These are phyloP conservation scores for Anacardium occidentale DNA, from an alignment of 345 rosid species.

Conservation along the genomic window DNA sequence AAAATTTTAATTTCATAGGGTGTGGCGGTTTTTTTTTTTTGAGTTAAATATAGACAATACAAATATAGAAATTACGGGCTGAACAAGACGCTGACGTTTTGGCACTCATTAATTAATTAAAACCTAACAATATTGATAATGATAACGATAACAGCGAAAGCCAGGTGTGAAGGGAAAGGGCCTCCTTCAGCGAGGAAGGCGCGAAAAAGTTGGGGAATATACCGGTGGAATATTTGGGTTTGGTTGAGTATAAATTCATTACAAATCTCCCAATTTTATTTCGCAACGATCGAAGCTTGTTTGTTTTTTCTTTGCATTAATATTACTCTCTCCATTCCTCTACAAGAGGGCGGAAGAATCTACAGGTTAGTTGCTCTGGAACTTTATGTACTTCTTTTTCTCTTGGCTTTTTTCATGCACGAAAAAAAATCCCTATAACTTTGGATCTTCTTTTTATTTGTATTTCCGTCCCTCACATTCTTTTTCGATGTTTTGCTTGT, in stretches of 20 bases:
- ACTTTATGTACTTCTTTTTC: neutral
- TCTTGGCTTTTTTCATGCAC: neutral
- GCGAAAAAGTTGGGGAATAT: constrained; percentile 15
- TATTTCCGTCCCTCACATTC: too few relatives aligned
- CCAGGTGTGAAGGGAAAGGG: neutral
- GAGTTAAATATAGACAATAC: too few relatives aligned
- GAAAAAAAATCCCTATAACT: neutral
- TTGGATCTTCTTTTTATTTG: too few relatives aligned
- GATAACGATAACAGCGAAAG: neutral
- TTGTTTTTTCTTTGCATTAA: too few relatives aligned
- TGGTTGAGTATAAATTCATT: neutral
- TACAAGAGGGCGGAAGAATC: neutral
- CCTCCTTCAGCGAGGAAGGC: neutral
- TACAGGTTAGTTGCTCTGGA: constrained; percentile 1
- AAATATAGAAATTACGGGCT: too few relatives aligned
- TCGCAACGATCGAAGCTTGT: neutral
- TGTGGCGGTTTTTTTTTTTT: too few relatives aligned
- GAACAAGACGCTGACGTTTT: too few relatives aligned
- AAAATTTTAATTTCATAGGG: too few relatives aligned
- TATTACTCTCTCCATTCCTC: neutral
- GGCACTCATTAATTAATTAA: too few relatives aligned
- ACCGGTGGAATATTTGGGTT: constrained; percentile 9
- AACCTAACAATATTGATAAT: too few relatives aligned
- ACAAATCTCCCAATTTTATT: too few relatives aligned
- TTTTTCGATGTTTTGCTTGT: neutral